These are phyloP conservation scores for Catunica adiposa DNA, from an alignment of 2,329 filamentous ascomycete species.

Conservation along the genomic window DNA sequence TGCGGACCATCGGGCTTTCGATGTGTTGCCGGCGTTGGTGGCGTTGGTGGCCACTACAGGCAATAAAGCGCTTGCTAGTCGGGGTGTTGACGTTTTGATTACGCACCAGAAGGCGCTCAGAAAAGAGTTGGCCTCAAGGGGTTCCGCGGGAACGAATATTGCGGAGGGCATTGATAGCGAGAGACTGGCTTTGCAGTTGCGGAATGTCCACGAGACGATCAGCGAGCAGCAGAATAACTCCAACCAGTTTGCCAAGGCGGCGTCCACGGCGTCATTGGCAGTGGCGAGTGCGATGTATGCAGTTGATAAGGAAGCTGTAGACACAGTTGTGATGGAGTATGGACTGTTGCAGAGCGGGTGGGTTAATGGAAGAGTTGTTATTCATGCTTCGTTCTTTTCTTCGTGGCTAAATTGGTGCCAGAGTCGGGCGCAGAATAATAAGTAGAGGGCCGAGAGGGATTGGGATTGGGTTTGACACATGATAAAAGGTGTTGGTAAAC, in stretches of 20 bases:
- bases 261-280: conserved; percentile 55
- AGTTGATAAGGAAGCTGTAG: conserved; percentile 34
- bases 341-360: conserved; percentile 40
- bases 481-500: too few relatives aligned
- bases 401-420: conserved; percentile 63
- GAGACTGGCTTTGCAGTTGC: conserved; percentile 28
- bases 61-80: conserved; percentile 58
- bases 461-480: neutral
- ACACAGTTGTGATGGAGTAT: conserved; percentile 47
- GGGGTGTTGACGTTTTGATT: conserved; percentile 55
- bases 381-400: conserved; percentile 49
- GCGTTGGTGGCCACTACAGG: conserved; percentile 58
- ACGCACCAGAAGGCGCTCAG: conserved; percentile 52
- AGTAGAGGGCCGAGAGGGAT: neutral
- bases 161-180: conserved; percentile 11
- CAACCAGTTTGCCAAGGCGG: conserved; percentile 56
- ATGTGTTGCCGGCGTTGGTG: conserved; percentile 61
- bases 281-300: conserved; percentile 45
- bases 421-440: conserved; percentile 24
- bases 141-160: conserved; percentile 26
- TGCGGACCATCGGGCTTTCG: conserved; percentile 47
- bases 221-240: conserved; percentile 42
- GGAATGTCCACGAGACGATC: conserved; percentile 51
- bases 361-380: conserved; percentile 39
- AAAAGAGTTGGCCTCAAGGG: conserved; percentile 31